Conservation (phyloP, 768 basidiomycete genomes). For the Cantharellus cinnabarinus region DNA sequence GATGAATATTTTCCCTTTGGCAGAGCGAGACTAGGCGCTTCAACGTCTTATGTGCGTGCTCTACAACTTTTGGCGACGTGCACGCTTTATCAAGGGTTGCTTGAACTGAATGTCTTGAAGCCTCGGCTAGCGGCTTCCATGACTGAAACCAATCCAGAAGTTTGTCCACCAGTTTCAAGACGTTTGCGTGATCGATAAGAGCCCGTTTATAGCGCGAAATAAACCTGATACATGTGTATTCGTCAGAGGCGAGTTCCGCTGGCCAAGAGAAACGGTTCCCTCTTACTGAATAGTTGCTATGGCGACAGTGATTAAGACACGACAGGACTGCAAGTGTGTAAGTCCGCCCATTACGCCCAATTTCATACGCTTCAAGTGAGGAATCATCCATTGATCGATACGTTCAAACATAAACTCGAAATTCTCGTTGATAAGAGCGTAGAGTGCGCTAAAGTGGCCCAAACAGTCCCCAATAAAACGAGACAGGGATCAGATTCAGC, state of each 20-base stretch:
- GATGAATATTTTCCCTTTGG: background rate
- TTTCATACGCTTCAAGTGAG: constrained; percentile 14
- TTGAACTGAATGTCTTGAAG: background rate
- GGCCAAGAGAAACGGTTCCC: background rate
- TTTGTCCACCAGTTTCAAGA: constrained; percentile 23
- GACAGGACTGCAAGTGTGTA: constrained; percentile 19
- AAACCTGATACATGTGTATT: constrained; percentile 19
- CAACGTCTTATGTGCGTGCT: background rate
- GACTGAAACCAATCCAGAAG: constrained; percentile 26
- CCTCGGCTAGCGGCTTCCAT: constrained; percentile 19
- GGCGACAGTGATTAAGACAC: constrained; percentile 25
- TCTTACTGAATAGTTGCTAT: constrained; percentile 33
- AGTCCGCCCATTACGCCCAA: constrained; percentile 1
- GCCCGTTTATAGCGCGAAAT: constrained; percentile 40
- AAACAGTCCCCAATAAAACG: background rate
- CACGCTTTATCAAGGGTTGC: background rate
- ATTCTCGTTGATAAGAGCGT: constrained; percentile 26
- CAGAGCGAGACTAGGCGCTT: background rate
- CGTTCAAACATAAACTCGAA: constrained; percentile 21
- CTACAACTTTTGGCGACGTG: background rate
- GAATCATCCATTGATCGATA: constrained; percentile 16
- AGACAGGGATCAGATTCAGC: background rate
- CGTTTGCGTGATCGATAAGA: constrained; percentile 24
- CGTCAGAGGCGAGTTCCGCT: background rate
- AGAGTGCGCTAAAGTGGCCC: constrained; percentile 21